phyloP scores from a whole-genome alignment of 495 filamentous ascomycete genomes.

The Aspergillus cavernicola region DNA sequence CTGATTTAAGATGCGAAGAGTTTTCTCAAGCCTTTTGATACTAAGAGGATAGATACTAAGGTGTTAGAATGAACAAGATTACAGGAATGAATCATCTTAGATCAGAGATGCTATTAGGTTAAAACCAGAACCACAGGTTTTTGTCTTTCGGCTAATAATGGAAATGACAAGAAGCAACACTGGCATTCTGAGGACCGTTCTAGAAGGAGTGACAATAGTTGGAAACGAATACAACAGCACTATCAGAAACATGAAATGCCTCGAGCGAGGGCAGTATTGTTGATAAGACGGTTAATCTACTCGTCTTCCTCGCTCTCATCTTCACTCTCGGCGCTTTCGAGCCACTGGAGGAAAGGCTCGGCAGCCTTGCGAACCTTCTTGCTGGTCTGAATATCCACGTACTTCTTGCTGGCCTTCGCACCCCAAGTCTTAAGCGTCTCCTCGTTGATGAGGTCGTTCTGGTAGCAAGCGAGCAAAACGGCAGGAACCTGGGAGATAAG shows the following conservation, averaged over 20 bases:
- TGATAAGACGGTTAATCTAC: slow-evolving; percentile 13
- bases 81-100: neutral
- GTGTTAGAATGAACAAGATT: too few species aligned
- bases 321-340: slow-evolving; percentile 84
- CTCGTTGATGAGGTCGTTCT: slow-evolving; percentile 82
- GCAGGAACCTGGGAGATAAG: slow-evolving; percentile 75
- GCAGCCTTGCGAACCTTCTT: slow-evolving; percentile 96
- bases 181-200: neutral
- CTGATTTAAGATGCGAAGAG: too few species aligned
- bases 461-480: slow-evolving; percentile 82
- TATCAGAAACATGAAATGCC: slow-evolving; percentile 5
- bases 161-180: neutral
- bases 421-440: slow-evolving; percentile 89
- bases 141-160: slow-evolving; percentile 3
- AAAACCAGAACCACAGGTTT: too few species aligned
- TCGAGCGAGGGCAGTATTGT: neutral
- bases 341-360: slow-evolving; percentile 90
- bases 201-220: slow-evolving; percentile 14
- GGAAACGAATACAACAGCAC: slow-evolving; percentile 1
- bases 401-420: slow-evolving; percentile 93
- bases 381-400: slow-evolving; percentile 82
- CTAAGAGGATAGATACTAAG: too few species aligned
- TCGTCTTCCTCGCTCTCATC: slow-evolving; percentile 67
- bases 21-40: too few species aligned
- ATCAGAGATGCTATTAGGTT: slow-evolving; percentile 6